Conservation (phyloP, 2,329 filamentous ascomycete species). For the Penicillium sp. region DNA sequence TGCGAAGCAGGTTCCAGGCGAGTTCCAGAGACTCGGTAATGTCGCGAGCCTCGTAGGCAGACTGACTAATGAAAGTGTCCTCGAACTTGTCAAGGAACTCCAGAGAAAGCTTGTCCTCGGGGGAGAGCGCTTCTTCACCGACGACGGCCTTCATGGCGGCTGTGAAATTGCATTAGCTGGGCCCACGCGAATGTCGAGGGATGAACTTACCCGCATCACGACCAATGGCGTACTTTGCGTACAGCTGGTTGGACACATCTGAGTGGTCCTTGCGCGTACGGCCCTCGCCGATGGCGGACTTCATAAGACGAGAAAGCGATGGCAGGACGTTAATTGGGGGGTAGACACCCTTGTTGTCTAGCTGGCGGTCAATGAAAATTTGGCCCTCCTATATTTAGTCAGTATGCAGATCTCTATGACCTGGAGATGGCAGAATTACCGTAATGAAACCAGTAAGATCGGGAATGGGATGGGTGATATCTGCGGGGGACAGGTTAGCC, state of each 20-base stretch:
- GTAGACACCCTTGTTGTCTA: slow-evolving; percentile 97
- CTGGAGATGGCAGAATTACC: background rate
- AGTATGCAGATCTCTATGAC: background rate
- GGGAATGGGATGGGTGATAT: slow-evolving; percentile 98
- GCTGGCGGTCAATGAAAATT: slow-evolving; percentile 92
- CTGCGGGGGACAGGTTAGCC: slow-evolving; percentile 38
- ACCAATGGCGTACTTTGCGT: slow-evolving; percentile 99
- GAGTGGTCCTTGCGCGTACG: slow-evolving; percentile 96
- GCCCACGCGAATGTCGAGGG: background rate
- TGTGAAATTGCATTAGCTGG: slow-evolving; percentile 16
- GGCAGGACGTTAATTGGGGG: slow-evolving; percentile 98
- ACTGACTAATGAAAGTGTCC: slow-evolving; percentile 89
- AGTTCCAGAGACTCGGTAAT: slow-evolving; percentile 95
- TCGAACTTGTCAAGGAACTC: slow-evolving; percentile 99
- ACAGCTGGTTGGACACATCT: slow-evolving; percentile 98
- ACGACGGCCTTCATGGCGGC: slow-evolving; percentile 99
- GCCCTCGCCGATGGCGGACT: slow-evolving; percentile 97
- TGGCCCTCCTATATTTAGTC: slow-evolving; percentile 71
- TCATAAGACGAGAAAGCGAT: slow-evolving; percentile 98
- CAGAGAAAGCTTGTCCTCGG: slow-evolving; percentile 95
- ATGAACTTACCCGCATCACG: slow-evolving; percentile 71
- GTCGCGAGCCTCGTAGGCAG: slow-evolving; percentile 84
- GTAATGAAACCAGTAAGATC: slow-evolving; percentile 99
- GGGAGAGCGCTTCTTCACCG: slow-evolving; percentile 92
- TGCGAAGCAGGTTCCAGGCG: slow-evolving; percentile 93